Percentiles rank a stretch among this genome's conserved stretches.
Evolutionary conservation across 2,329 filamentous ascomycete genomes (phyloP).

Genomic region (Waltergamsia citrina): DNA sequence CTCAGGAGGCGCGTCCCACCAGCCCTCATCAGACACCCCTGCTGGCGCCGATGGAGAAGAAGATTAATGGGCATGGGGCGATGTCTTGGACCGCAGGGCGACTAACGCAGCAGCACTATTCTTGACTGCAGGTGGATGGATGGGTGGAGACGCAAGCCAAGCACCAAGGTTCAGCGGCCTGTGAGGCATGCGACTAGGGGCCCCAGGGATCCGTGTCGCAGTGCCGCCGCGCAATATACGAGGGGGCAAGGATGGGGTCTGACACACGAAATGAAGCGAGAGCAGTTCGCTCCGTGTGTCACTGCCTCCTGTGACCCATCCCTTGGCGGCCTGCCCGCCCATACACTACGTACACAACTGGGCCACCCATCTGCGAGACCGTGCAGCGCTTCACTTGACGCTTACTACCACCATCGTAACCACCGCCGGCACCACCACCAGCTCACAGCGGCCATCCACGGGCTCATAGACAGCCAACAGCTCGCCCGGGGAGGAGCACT

Average conservation of each 20-base stretch:
- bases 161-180: neutral
- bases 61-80: slow-evolving; percentile 3
- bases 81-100: slow-evolving; percentile 6
- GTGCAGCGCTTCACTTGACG: neutral
- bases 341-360: neutral
- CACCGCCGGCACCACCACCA: too few relatives aligned
- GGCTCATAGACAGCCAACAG: neutral
- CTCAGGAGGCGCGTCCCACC: slow-evolving; percentile 2
- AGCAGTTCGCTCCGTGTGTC: slow-evolving; percentile 24
- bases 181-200: slow-evolving; percentile 15
- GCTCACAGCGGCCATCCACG: too few relatives aligned
- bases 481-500: neutral
- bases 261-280: slow-evolving; percentile 34
- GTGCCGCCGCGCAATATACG: slow-evolving; percentile 42
- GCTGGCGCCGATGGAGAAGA: slow-evolving; percentile 2
- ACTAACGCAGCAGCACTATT: slow-evolving; percentile 35
- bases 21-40: neutral
- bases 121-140: slow-evolving; percentile 26
- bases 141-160: slow-evolving; percentile 17
- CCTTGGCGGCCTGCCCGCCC: too few relatives aligned
- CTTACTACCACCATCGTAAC: too few relatives aligned
- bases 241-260: slow-evolving; percentile 34
- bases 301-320: slow-evolving; percentile 11
- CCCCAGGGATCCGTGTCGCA: slow-evolving; percentile 18
- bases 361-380: neutral